Evolutionary conservation across 2,329 filamentous ascomycete species (phyloP).

Genomic region (Thyridium curvatum): DNA sequence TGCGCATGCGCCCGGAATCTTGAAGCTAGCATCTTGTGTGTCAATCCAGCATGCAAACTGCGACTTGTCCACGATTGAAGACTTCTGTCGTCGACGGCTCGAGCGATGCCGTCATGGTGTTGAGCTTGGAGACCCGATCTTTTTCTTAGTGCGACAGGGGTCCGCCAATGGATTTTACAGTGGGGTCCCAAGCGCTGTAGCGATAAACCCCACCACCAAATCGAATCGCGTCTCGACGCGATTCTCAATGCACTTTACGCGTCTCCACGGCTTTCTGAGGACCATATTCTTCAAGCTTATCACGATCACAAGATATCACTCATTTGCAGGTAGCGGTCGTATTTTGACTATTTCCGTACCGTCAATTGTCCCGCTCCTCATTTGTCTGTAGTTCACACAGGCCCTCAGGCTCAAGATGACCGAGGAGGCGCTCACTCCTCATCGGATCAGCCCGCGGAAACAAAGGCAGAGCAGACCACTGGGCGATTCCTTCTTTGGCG

Average conservation of each 20-base stretch:
- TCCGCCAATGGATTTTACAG: conserved; percentile 1
- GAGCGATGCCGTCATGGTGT: conserved; percentile 2
- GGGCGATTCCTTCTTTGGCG: conserved; percentile 30
- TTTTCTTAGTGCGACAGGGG: not conserved
- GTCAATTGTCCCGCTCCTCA: too few relatives aligned
- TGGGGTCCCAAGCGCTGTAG: too few relatives aligned
- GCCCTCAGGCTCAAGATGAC: not conserved
- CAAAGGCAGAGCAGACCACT: conserved; percentile 19
- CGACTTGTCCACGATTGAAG: conserved; percentile 4
- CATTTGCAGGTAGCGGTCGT: conserved; percentile 12
- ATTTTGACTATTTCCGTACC: too few relatives aligned
- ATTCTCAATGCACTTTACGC: conserved; percentile 11
- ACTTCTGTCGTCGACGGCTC: not conserved
- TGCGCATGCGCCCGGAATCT: conserved; percentile 16
- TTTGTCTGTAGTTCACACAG: too few relatives aligned
- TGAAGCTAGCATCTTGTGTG: conserved; percentile 11
- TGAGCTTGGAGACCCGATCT: not conserved
- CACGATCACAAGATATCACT: conserved; percentile 11
- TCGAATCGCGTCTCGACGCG: conserved; percentile 11
- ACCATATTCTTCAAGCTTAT: not conserved
- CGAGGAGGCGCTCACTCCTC: conserved; percentile 5
- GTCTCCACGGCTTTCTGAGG: conserved; percentile 1
- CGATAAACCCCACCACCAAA: conserved; percentile 2
- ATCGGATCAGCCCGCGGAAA: conserved; percentile 16
- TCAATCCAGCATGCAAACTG: too few relatives aligned